These are phyloP conservation scores for Kuraishia piskuri DNA, from an alignment of 805 yeast genomes.

Conservation along the genomic window DNA sequence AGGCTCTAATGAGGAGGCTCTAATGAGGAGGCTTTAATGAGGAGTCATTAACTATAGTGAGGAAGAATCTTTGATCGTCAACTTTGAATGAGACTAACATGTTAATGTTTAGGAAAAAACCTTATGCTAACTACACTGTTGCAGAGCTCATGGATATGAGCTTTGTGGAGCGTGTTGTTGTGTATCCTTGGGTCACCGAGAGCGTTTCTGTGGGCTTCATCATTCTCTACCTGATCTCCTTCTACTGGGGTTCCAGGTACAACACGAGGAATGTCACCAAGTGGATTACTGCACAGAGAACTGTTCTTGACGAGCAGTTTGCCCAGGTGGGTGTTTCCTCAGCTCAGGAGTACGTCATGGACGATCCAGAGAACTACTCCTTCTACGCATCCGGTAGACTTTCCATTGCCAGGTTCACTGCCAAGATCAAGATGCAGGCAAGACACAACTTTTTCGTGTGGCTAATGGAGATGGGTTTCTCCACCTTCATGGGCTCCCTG, in stretches of 20 bases:
- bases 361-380: constrained; percentile 50
- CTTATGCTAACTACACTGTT: constrained; percentile 20
- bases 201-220: constrained; percentile 43
- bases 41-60: too few species aligned
- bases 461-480: constrained; percentile 52
- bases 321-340: constrained; percentile 61
- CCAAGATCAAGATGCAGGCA: constrained; percentile 58
- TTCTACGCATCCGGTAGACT: constrained; percentile 87
- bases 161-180: constrained; percentile 43
- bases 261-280: constrained; percentile 49
- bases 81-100: too few species aligned
- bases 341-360: constrained; percentile 43
- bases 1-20: background rate
- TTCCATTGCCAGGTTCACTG: constrained; percentile 55
- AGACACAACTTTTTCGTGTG: constrained; percentile 74
- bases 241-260: constrained; percentile 47
- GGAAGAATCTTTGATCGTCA: too few species aligned
- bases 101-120: constrained; percentile 3
- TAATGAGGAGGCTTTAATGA: too few species aligned
- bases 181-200: constrained; percentile 78
- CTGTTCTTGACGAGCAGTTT: constrained; percentile 58
- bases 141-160: constrained; percentile 56
- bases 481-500: constrained; percentile 47
- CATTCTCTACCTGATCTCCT: constrained; percentile 37
- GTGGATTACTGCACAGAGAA: constrained; percentile 39